Evolutionary conservation across 768 basidiomycete species (phyloP), one percentile per base, ranked within the genome.

Genomic region (Suillus lakei): DNA sequence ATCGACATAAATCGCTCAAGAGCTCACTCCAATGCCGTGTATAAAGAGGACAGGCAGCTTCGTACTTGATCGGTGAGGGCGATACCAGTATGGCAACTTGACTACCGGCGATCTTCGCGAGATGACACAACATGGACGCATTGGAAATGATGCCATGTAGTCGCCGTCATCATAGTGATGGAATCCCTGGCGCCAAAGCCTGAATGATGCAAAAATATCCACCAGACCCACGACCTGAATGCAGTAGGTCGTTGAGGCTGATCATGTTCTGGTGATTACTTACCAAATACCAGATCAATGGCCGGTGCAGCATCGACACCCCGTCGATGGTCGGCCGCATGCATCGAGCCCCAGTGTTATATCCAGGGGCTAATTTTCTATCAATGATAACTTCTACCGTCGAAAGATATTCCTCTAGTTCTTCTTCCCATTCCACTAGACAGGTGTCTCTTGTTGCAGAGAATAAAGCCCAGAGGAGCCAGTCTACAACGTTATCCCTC

Each of bases 391-490:
- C 66, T 71, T 87, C 85, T 26, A 87, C 69, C 7, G 44, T 65
- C 6, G 71, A 56, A 2, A 86, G 60, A 68, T 89, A 90, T 23
- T 71, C 77, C 10, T 81, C 77, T 2, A 90, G 69, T 70, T 89
- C 89, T 3, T 85, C 85, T 16, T 75, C 70, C 82, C 85, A 86
- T 43, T 80, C 81, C 21, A 77, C 66, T 26, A 67, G 61, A 5
- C 67, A 54, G 12, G 76, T 70, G 5, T 76, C 70, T 34, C 74
- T 70, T 6, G 81, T 75, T 4, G 79, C 73, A 1, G 83, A 83
- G 71, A 89, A 90, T 28, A 90, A 66, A 0, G 87, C 85, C 88
- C 88, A 91, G 7, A 87, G 77, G n/a, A 90, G 72, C 89, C 88
- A 91, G 54, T 88, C 86, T 6, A 78, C 55, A 46, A 84, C 74